phyloP scores from a whole-genome alignment of 495 filamentous ascomycete genomes.

The Cercophora newfieldiana region DNA sequence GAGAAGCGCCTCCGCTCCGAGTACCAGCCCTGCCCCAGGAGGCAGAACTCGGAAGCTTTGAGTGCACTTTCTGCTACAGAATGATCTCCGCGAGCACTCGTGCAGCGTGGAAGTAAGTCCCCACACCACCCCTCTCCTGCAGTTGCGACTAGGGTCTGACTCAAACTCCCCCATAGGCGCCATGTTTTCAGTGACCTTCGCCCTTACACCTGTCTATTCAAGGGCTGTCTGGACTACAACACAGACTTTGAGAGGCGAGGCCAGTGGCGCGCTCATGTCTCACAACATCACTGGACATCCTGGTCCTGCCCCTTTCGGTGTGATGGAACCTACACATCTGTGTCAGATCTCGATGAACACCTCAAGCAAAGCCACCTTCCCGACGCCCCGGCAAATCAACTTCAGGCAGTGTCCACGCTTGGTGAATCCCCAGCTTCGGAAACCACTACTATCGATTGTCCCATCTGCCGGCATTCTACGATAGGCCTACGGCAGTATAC shows the following conservation, averaged over 20 bases:
- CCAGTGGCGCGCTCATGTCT: not conserved
- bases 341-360: not conserved
- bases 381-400: not conserved
- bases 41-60: not conserved
- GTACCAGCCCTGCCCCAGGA: not conserved
- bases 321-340: not conserved
- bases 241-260: not conserved
- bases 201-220: constrained; percentile 5
- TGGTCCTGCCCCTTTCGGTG: not conserved
- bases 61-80: not conserved
- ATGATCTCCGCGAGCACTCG: not conserved
- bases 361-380: not conserved
- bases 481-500: not conserved
- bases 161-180: not conserved
- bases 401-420: not conserved
- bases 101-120: constrained; percentile 1
- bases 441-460: not conserved
- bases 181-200: constrained; percentile 6
- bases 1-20: not conserved
- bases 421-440: not conserved
- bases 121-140: not conserved
- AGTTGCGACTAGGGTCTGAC: not conserved
- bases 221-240: not conserved
- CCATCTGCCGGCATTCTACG: not conserved
- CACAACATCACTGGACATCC: not conserved